Percentiles rank a stretch among this genome's conserved stretches.
Conservation (phyloP, 176 grass and related monocot species). For the Oryza glaberrima region DNA sequence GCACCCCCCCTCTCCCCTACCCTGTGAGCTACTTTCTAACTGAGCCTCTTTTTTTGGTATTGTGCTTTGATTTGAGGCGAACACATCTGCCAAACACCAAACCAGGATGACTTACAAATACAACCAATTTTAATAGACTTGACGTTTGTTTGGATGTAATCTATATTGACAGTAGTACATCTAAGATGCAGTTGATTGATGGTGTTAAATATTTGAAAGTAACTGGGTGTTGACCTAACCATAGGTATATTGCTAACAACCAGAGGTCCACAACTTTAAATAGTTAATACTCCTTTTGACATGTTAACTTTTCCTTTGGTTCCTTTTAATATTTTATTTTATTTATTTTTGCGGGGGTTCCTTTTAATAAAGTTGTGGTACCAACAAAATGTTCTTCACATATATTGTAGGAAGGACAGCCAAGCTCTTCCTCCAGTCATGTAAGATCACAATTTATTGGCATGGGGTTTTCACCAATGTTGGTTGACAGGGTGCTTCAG, state of each 20-base stretch:
- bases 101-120: neutral
- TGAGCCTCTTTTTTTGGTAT: neutral
- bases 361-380: constrained; percentile 26
- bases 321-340: too few species aligned
- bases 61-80: constrained; percentile 2
- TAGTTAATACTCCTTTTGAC: constrained; percentile 1
- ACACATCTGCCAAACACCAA: neutral
- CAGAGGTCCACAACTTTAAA: neutral
- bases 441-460: constrained; percentile 72
- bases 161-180: constrained; percentile 1
- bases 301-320: neutral
- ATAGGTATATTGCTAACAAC: constrained; percentile 21
- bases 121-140: neutral
- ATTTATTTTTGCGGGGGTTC: too few species aligned
- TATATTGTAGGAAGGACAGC: constrained; percentile 54
- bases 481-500: constrained; percentile 74
- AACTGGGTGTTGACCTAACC: constrained; percentile 11
- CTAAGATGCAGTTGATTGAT: neutral
- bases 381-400: constrained; percentile 33
- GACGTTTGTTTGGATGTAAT: neutral
- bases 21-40: neutral
- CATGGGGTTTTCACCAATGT: constrained; percentile 69
- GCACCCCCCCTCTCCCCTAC: neutral
- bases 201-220: constrained; percentile 6
- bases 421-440: constrained; percentile 57